Evolutionary conservation across 768 basidiomycete genomes (phyloP).

Genomic region (Mycena rebaudengoi): DNA sequence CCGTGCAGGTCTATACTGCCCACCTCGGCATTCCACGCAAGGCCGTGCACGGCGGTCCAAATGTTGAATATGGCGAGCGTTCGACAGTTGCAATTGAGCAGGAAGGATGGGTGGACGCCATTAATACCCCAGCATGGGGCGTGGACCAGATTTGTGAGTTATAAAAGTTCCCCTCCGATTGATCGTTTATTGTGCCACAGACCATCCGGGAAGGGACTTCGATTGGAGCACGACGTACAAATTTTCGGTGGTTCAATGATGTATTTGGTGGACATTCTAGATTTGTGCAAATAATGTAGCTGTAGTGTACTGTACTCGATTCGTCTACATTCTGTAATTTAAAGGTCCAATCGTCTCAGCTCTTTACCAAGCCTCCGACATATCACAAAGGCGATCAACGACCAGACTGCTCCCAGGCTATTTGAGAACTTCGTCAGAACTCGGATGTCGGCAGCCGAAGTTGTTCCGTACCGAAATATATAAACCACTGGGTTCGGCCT

Average conservation of each 20-base stretch:
- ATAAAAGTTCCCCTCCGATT: not conserved
- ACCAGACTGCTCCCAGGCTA: constrained; percentile 9
- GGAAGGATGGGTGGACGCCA: constrained; percentile 61
- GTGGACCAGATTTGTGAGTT: constrained; percentile 62
- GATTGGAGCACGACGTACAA: constrained; percentile 58
- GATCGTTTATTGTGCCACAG: constrained; percentile 29
- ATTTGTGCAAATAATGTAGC: too few relatives aligned
- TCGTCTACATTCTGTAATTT: too few relatives aligned
- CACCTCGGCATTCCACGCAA: constrained; percentile 58
- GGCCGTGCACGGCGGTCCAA: constrained; percentile 55
- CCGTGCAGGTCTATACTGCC: constrained; percentile 58
- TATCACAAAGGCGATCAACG: constrained; percentile 3
- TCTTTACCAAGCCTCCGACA: constrained; percentile 44
- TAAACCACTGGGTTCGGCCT: constrained; percentile 76
- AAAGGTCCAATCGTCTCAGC: too few relatives aligned
- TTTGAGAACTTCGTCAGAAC: not conserved
- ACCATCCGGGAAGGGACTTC: constrained; percentile 51
- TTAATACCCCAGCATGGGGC: constrained; percentile 63
- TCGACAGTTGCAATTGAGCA: constrained; percentile 63
- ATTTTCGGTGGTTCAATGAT: constrained; percentile 46
- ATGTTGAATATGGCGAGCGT: constrained; percentile 47
- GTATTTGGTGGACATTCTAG: too few relatives aligned
- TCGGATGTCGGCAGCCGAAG: not conserved
- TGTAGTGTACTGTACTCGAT: too few relatives aligned
- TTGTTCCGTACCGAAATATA: constrained; percentile 70